A percentile compares a stretch with the other conserved stretches of the same genome.
These are phyloP conservation scores for Triticum dicoccoides DNA, from an alignment of 176 grass and related monocot genomes.

Conservation along the genomic window DNA sequence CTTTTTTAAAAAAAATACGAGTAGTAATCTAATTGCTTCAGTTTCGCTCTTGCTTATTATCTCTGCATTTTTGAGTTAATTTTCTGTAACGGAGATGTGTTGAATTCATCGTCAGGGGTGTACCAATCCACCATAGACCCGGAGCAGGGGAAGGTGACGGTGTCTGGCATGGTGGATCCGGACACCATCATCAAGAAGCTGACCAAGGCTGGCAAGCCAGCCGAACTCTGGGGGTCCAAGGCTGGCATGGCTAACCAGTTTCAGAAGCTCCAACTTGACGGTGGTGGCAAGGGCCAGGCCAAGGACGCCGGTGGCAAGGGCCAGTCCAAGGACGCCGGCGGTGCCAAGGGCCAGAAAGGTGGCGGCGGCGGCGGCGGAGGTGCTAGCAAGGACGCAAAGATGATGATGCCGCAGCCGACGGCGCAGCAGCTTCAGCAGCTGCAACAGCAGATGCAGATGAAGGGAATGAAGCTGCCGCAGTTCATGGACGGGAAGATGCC, in stretches of 20 bases:
- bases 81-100: background rate
- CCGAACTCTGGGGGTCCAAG: slow-evolving; percentile 53
- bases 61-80: background rate
- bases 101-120: slow-evolving; percentile 52
- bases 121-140: slow-evolving; percentile 48
- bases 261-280: slow-evolving; percentile 38
- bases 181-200: slow-evolving; percentile 63
- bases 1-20: background rate
- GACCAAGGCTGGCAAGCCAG: slow-evolving; percentile 62
- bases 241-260: slow-evolving; percentile 24
- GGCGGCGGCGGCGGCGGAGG: background rate
- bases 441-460: slow-evolving; percentile 64
- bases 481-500: slow-evolving; percentile 62
- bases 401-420: slow-evolving; percentile 31
- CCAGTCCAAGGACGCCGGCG: slow-evolving; percentile 42
- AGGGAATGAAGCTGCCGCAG: slow-evolving; percentile 60
- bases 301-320: slow-evolving; percentile 44
- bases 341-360: slow-evolving; percentile 21
- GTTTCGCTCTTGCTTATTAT: background rate
- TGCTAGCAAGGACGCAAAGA: slow-evolving; percentile 23
- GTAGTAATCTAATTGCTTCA: background rate
- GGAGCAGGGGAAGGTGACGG: slow-evolving; percentile 60
- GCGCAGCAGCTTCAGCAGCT: slow-evolving; percentile 62
- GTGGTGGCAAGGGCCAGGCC: slow-evolving; percentile 31
- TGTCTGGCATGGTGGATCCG: slow-evolving; percentile 64